These are phyloP conservation scores for Austroboletus festivus DNA, from an alignment of 768 basidiomycete species.

Conservation along the genomic window DNA sequence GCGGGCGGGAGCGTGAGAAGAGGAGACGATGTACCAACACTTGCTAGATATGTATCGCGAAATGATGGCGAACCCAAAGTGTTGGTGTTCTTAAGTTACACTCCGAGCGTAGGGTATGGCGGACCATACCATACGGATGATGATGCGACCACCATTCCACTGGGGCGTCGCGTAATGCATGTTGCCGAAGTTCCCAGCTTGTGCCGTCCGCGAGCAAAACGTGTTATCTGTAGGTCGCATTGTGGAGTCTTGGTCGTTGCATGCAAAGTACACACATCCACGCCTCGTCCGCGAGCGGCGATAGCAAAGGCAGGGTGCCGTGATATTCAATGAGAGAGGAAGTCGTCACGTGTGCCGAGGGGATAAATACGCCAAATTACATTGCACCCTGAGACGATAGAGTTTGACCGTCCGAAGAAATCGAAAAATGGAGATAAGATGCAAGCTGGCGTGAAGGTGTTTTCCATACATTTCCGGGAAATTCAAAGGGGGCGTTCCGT, in stretches of 20 bases:
- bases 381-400: not conserved
- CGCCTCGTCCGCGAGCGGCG: not conserved
- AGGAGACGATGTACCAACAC: no score
- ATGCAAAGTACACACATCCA: not conserved
- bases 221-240: not conserved
- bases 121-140: no score
- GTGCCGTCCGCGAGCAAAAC: no score
- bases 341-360: slow-evolving; percentile 7
- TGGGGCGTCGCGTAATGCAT: no score
- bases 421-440: slow-evolving; percentile 4
- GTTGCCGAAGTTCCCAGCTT: no score
- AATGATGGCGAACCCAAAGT: not conserved
- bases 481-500: no score
- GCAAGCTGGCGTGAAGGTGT: not conserved
- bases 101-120: no score
- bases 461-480: not conserved
- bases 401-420: not conserved
- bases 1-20: no score
- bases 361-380: not conserved
- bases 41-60: not conserved
- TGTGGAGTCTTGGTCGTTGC: not conserved
- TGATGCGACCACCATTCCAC: no score
- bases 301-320: not conserved
- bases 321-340: slow-evolving; percentile 1
- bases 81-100: no score